Percentiles rank a stretch among this genome's conserved stretches.
These are phyloP conservation scores for Daldinia decipiens DNA, from an alignment of 495 filamentous ascomycete genomes.

Conservation along the genomic window DNA sequence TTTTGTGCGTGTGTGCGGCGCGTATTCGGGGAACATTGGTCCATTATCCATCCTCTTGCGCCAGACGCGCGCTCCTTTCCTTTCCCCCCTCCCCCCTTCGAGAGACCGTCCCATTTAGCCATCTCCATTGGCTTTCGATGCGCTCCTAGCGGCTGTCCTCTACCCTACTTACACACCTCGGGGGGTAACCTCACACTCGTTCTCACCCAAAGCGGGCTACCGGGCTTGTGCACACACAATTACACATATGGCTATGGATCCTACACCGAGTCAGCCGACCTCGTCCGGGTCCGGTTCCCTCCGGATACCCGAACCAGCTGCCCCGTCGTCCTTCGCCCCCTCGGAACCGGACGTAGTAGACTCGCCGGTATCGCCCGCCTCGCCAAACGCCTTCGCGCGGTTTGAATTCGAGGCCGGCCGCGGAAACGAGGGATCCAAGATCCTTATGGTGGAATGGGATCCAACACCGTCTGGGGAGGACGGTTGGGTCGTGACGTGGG, in stretches of 20 bases:
- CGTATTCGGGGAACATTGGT: slow-evolving; percentile 34
- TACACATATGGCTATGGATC: slow-evolving; percentile 30
- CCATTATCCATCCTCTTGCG: slow-evolving; percentile 26
- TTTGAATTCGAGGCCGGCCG: slow-evolving; percentile 85
- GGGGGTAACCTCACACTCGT: slow-evolving; percentile 24
- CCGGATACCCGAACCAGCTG: slow-evolving; percentile 32
- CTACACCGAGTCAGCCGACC: slow-evolving; percentile 31
- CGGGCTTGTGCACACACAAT: neutral
- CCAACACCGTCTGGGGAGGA: slow-evolving; percentile 60
- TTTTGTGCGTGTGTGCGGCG: slow-evolving; percentile 25
- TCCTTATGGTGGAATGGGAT: slow-evolving; percentile 87
- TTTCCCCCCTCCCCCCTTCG: slow-evolving; percentile 4
- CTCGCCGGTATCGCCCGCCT: slow-evolving; percentile 55
- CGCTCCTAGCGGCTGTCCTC: slow-evolving; percentile 30
- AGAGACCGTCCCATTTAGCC: slow-evolving; percentile 20
- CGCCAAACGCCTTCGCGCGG: slow-evolving; percentile 66
- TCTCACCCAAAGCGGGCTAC: slow-evolving; percentile 17
- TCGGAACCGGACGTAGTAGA: slow-evolving; percentile 46
- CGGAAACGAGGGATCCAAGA: slow-evolving; percentile 83
- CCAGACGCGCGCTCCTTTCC: slow-evolving; percentile 40
- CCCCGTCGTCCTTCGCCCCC: slow-evolving; percentile 17
- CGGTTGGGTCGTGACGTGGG: slow-evolving; percentile 80
- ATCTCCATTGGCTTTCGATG: slow-evolving; percentile 41
- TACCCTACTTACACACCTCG: slow-evolving; percentile 16
- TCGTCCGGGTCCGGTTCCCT: slow-evolving; percentile 30